These are phyloP conservation scores for Ceratobasidium theobromae DNA, from an alignment of 1,284 basidiomycete species.

Conservation along the genomic window DNA sequence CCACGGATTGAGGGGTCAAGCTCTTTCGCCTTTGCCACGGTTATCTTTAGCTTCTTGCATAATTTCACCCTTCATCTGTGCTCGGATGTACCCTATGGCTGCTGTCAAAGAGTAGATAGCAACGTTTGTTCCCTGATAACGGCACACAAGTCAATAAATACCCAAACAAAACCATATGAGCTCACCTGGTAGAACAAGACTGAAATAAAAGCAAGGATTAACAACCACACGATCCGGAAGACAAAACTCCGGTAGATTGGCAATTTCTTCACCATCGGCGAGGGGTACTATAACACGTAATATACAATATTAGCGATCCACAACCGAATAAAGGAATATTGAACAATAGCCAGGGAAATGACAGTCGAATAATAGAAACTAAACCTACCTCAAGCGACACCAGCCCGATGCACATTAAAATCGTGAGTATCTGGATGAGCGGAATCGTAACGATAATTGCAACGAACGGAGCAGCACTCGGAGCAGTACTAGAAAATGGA, in stretches of 20 bases:
- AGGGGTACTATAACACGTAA: constrained; percentile 48
- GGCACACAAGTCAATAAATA: not conserved
- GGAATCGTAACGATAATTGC: constrained; percentile 72
- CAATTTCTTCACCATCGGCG: constrained; percentile 57
- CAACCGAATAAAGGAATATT: constrained; percentile 17
- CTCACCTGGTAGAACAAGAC: constrained; percentile 78
- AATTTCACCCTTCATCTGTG: constrained; percentile 61
- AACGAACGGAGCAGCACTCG: constrained; percentile 63
- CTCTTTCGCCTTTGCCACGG: constrained; percentile 52
- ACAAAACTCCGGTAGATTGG: constrained; percentile 65
- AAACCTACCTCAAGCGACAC: constrained; percentile 58
- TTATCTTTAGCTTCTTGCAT: constrained; percentile 67
- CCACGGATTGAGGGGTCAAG: constrained; percentile 11
- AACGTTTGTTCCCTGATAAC: constrained; percentile 68
- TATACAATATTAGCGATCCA: not conserved
- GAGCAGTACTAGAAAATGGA: constrained; percentile 59
- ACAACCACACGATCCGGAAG: constrained; percentile 61
- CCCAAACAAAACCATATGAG: constrained; percentile 1
- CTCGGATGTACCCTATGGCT: constrained; percentile 62
- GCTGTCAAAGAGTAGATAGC: constrained; percentile 71
- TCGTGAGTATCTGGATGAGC: constrained; percentile 64
- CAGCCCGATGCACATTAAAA: constrained; percentile 59
- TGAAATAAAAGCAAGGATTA: constrained; percentile 64
- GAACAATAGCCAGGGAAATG: not conserved
- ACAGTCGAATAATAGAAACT: constrained; percentile 35